Evolutionary conservation across 1,284 basidiomycete species (phyloP), one percentile per base, ranked within the genome.

Genomic region (Marasmius tenuissimus): DNA sequence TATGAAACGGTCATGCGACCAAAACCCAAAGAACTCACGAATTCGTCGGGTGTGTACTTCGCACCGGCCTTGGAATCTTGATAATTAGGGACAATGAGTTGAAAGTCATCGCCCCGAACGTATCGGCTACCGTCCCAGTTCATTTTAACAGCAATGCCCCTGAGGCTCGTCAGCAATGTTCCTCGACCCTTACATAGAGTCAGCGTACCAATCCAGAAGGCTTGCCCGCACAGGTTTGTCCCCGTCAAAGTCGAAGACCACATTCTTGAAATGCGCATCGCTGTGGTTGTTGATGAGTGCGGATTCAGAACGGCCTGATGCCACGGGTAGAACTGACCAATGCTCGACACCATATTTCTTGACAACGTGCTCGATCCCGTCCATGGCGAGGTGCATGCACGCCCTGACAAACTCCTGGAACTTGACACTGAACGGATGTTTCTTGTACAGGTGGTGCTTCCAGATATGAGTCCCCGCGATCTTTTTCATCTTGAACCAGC

Each of bases 341-440:
- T 58, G 57, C 42, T 58, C 57, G 2, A 58, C 11, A 33, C 42
- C 42, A n/a, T 58, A 49, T 34, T 45, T 58, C 22, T 48, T 58
- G 40, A 58, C 57, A 1, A 37, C 35, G 5, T 27, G 8, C 42
- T 58, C 57, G 49, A 58, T 58, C 40, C 16, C 45, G 37, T 58
- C 57, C 5, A 58, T 18, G 33, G 33, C 33, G 27, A 58, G 57
- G 20, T 58, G 57, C 4, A 58, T 14, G 6, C 9, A 8, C 3
- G 40, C 20, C 42, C 16, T 48, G 27, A 58, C n/a, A 14, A 58
- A 20, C 37, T 33, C 1, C 49, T 58, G 57, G 20, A 58, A 58
- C n/a, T 8, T 8, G 14, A 58, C 57, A n/a, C 57, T 48, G 42
- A 58, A 58, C 5, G 57, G 57, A 47, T 58, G 57, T 58, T 35